These are phyloP conservation scores for Theileria luwenshuni DNA, from an alignment of 169 alveolate genomes.

Conservation along the genomic window DNA sequence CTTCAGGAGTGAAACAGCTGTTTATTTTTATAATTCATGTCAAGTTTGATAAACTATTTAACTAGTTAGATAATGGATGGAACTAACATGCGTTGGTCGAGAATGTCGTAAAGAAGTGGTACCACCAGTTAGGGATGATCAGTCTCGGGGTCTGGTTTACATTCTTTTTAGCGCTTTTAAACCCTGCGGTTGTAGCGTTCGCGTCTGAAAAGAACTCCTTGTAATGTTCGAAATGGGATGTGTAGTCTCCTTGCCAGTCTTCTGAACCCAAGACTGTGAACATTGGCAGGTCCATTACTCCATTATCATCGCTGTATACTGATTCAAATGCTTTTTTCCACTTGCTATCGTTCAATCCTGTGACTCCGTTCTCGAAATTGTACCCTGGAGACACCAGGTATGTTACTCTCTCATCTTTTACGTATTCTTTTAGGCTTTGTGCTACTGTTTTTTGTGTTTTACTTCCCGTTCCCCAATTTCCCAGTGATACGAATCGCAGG, in stretches of 20 bases:
- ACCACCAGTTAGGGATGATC: constrained; percentile 91
- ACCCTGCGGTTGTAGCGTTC: background rate
- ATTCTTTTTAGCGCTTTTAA: constrained; percentile 32
- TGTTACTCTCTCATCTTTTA: constrained; percentile 77
- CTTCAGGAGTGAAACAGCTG: constrained; percentile 68
- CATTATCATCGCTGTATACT: constrained; percentile 78
- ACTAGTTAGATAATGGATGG: background rate
- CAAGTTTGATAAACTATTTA: background rate
- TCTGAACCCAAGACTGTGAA: constrained; percentile 85
- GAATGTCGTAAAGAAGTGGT: constrained; percentile 83
- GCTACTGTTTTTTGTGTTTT: constrained; percentile 77
- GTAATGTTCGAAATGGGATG: constrained; percentile 75
- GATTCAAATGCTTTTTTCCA: constrained; percentile 80
- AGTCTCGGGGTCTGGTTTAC: constrained; percentile 79
- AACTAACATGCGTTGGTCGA: constrained; percentile 77
- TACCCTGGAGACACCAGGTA: constrained; percentile 85
- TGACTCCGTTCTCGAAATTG: constrained; percentile 83
- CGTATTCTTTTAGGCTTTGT: constrained; percentile 75
- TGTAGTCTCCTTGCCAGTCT: constrained; percentile 85
- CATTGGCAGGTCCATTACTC: constrained; percentile 81
- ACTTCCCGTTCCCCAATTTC: constrained; percentile 85
- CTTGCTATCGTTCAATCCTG: constrained; percentile 71
- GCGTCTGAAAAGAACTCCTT: constrained; percentile 70
- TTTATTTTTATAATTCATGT: background rate
- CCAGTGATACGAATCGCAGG: constrained; percentile 82